Evolutionary conservation across 768 basidiomycete genomes (phyloP), one percentile per base, ranked within the genome.

Genomic region (Pleurotus eryngii): DNA sequence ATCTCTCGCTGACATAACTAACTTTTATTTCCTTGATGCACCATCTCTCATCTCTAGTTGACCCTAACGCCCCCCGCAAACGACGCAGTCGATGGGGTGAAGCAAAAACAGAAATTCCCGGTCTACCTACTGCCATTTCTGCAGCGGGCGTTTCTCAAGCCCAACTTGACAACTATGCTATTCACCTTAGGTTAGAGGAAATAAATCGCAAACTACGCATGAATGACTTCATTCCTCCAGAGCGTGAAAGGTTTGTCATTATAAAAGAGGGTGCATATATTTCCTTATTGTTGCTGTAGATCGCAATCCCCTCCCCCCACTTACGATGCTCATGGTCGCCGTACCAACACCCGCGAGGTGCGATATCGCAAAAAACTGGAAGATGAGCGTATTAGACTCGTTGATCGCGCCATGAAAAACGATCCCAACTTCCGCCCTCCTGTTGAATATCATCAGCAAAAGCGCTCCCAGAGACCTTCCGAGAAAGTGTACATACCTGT

Each of bases 401-500:
- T 98, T 60, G 97, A 98, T 67, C 87, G 89, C 30, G 95, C 95
- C 35, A 90, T 98, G 85, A 96, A 96, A 74, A 91, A 92, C 60
- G 97, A 99, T 67, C 97, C 97, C 15, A 95, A 95, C 68, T 99
- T 96, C 80, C 92, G 91, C 42, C 95, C 97, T 55, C 97, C 97
- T 8, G 89, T 93, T 56, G 97, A 99, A 72, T 96, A 98, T 68
- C 90, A 93, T 61, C 90, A 94, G 70, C 89, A 94, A 69, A 96
- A 97, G 72, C 89, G 94, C 30, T 92, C 91, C 42, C 90, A 92
- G 58, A 85, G 94, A 47, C 95, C 96, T 12, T 90, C 91, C 35
- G 97, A 99, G 59, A 98, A 98, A 75, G 97, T 99, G 60, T 99
- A 98, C 70, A 98, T 99, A 59, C 97, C 97, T 40, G 95, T 98